Conservation (phyloP, 2,329 filamentous ascomycete genomes). For the Arthrobotrys sinensis region DNA sequence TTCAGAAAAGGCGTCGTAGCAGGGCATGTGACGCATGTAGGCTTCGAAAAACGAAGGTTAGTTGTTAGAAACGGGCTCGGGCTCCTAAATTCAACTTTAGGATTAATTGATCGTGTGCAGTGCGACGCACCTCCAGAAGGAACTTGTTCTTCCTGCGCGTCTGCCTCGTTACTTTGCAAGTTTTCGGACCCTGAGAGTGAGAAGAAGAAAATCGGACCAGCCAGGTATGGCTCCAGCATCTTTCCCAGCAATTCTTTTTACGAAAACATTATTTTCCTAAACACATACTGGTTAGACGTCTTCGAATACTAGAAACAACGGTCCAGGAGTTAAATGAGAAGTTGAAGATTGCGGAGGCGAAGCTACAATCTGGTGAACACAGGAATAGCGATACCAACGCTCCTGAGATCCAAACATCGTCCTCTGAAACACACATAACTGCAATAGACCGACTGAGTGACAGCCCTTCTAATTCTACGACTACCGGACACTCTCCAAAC, state of each 20-base stretch:
- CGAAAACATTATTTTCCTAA: conserved; percentile 18
- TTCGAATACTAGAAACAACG: conserved; percentile 63
- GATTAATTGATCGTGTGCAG: conserved; percentile 43
- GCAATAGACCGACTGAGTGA: conserved; percentile 14
- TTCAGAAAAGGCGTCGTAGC: conserved; percentile 64
- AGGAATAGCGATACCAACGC: conserved; percentile 22
- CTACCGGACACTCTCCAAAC: conserved; percentile 41
- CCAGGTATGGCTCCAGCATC: conserved; percentile 59
- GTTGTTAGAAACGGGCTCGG: conserved; percentile 17
- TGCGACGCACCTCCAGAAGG: conserved; percentile 65
- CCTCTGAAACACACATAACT: conserved; percentile 31
- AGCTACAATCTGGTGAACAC: conserved; percentile 52
- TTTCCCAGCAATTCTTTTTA: background rate
- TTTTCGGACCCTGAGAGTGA: conserved; percentile 64
- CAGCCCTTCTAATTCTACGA: conserved; percentile 48
- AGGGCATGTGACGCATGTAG: conserved; percentile 64
- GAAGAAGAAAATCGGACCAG: conserved; percentile 63
- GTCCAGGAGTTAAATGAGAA: conserved; percentile 64
- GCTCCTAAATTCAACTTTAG: background rate
- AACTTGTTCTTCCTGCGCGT: conserved; percentile 63
- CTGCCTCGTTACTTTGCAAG: conserved; percentile 64
- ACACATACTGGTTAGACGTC: conserved; percentile 59
- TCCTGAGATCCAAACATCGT: conserved; percentile 29
- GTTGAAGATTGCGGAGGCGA: conserved; percentile 63
- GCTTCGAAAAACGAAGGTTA: conserved; percentile 65